phyloP scores from a whole-genome alignment of 805 yeast species.

The Saccharomycopsis schoenii region DNA sequence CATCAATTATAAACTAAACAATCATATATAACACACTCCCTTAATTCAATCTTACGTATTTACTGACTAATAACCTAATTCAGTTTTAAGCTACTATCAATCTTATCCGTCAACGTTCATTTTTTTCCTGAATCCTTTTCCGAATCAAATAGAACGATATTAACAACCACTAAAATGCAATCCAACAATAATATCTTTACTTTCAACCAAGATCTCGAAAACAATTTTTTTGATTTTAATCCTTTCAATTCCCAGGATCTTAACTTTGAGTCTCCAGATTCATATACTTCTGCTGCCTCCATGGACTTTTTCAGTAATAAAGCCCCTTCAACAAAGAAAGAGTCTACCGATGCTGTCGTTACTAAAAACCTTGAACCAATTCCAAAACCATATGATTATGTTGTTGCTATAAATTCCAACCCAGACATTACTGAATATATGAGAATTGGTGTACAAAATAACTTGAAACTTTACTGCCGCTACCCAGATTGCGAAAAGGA shows the following conservation, averaged over 20 bases:
- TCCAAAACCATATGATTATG: conserved; percentile 6
- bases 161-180: background rate
- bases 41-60: too few relatives aligned
- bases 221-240: background rate
- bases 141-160: too few relatives aligned
- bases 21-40: too few relatives aligned
- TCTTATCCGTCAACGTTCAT: too few relatives aligned
- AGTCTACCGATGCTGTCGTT: background rate
- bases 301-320: background rate
- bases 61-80: too few relatives aligned
- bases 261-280: background rate
- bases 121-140: too few relatives aligned
- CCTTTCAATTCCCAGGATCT: background rate
- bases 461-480: conserved; percentile 13
- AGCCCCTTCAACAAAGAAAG: background rate
- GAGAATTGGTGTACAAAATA: conserved; percentile 14
- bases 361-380: background rate
- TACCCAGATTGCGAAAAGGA: conserved; percentile 2
- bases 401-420: background rate
- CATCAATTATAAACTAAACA: too few relatives aligned
- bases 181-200: background rate
- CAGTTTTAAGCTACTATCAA: too few relatives aligned
- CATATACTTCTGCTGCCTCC: background rate
- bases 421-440: conserved; percentile 7
- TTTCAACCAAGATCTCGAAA: background rate